A percentile compares a stretch with the other conserved stretches of the same genome.
Evolutionary conservation across 495 filamentous ascomycete genomes (phyloP).

Genomic region (Penicillium chermesinum): DNA sequence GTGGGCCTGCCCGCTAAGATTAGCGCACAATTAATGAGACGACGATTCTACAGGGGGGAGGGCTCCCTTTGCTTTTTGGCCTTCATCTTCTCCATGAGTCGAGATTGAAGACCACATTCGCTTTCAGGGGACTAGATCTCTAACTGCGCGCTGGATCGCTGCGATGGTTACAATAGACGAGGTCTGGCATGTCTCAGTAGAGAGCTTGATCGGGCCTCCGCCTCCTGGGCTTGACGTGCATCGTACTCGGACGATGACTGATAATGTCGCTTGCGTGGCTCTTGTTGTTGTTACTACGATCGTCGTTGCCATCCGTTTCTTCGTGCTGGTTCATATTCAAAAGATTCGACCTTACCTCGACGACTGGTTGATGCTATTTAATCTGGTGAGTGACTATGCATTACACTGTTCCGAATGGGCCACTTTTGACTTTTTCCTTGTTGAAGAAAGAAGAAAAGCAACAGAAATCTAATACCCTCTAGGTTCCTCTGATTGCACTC

Average conservation of each 20-base stretch:
- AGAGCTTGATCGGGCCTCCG: not conserved
- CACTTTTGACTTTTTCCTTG: not conserved
- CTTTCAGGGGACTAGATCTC: not conserved
- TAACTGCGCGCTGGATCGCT: not conserved
- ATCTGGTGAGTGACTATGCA: not conserved
- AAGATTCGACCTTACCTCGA: not conserved
- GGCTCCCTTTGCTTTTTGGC: too few species aligned
- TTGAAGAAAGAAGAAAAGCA: not conserved
- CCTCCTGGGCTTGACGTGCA: not conserved
- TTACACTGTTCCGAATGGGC: too few species aligned
- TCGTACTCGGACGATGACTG: not conserved
- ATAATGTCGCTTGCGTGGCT: not conserved
- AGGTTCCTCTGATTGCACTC: not conserved
- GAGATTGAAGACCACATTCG: not conserved
- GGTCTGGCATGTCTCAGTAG: not conserved
- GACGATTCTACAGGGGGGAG: too few species aligned
- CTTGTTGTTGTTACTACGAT: not conserved
- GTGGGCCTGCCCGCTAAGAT: too few species aligned
- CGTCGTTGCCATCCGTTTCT: not conserved
- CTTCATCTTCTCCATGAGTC: too few species aligned
- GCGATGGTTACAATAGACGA: not conserved
- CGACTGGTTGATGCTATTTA: not conserved
- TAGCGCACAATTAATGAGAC: too few species aligned
- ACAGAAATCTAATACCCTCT: not conserved
- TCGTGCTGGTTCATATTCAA: not conserved